phyloP scores from a whole-genome alignment of 257 asterid species.

The Fraxinus americana region DNA sequence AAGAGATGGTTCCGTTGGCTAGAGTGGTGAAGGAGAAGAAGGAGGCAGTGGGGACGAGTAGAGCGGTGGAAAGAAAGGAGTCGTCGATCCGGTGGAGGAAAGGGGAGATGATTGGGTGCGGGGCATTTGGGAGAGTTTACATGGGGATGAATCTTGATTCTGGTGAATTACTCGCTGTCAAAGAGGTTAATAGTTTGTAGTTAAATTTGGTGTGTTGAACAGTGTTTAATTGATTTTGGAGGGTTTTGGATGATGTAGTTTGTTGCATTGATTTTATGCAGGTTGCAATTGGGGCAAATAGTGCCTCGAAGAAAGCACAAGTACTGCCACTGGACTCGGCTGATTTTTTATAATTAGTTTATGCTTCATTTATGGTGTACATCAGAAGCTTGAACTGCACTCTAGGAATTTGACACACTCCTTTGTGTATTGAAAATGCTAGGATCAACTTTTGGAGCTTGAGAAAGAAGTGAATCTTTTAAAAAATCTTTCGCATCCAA shows the following conservation, averaged over 20 bases:
- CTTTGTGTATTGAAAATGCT: slow-evolving; percentile 28
- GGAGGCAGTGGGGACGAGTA: not conserved
- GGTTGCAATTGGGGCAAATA: slow-evolving; percentile 73
- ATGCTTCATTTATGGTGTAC: not conserved
- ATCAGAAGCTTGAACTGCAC: not conserved
- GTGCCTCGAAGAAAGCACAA: slow-evolving; percentile 70
- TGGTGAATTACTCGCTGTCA: slow-evolving; percentile 90
- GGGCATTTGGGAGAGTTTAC: slow-evolving; percentile 97
- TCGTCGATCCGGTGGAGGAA: slow-evolving; percentile 91
- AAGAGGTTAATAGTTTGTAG: slow-evolving; percentile 35
- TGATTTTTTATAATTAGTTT: slow-evolving; percentile 4
- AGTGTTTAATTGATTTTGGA: not conserved
- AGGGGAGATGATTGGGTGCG: slow-evolving; percentile 93
- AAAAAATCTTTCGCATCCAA: slow-evolving; percentile 94
- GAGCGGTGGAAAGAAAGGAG: slow-evolving; percentile 28
- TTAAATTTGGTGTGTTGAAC: not conserved
- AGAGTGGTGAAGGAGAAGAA: slow-evolving; percentile 28
- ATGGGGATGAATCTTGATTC: slow-evolving; percentile 99
- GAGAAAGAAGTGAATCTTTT: slow-evolving; percentile 93
- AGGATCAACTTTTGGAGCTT: slow-evolving; percentile 94
- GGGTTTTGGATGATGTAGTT: slow-evolving; percentile 10
- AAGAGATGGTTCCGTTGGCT: slow-evolving; percentile 37
- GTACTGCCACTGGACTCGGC: slow-evolving; percentile 42
- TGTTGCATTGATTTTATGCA: slow-evolving; percentile 33
- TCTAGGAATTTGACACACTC: slow-evolving; percentile 20